Conservation (phyloP, 2,329 filamentous ascomycete genomes). For the Phoma herbarum region DNA sequence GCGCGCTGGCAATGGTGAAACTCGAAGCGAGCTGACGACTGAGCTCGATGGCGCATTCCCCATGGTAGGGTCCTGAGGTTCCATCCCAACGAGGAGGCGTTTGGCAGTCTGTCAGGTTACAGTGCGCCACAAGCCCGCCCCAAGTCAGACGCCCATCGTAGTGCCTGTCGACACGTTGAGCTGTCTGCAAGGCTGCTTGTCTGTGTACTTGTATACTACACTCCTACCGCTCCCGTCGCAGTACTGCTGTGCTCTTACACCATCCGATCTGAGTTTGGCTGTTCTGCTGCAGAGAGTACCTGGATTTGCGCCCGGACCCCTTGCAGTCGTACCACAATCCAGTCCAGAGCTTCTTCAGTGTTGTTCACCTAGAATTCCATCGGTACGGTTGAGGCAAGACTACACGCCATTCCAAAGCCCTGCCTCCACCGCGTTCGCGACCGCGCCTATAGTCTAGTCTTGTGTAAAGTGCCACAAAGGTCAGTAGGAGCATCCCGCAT, state of each 20-base stretch:
- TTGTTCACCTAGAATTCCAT: constrained; percentile 33
- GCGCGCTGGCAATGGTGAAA: constrained; percentile 18
- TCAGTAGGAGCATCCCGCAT: constrained; percentile 36
- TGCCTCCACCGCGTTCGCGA: constrained; percentile 47
- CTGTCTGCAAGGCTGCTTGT: constrained; percentile 37
- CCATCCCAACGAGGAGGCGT: constrained; percentile 42
- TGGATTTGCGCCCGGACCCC: constrained; percentile 28
- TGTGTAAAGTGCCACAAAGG: constrained; percentile 41
- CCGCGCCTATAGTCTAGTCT: constrained; percentile 42
- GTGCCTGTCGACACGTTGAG: constrained; percentile 28
- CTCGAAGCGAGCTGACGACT: constrained; percentile 25
- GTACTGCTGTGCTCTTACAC: constrained; percentile 26
- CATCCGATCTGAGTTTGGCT: constrained; percentile 27
- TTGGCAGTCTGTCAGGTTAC: constrained; percentile 45
- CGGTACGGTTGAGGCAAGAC: constrained; percentile 31
- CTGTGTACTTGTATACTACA: constrained; percentile 29
- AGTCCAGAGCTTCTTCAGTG: constrained; percentile 32
- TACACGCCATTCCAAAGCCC: constrained; percentile 48
- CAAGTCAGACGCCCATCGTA: constrained; percentile 34
- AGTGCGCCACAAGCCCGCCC: constrained; percentile 35
- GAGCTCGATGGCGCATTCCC: constrained; percentile 29
- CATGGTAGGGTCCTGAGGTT: constrained; percentile 41
- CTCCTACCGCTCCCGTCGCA: constrained; percentile 28
- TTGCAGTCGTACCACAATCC: constrained; percentile 44
- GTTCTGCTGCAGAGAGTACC: constrained; percentile 23